Percentiles rank a stretch among this genome's conserved stretches.
Evolutionary conservation across 176 grass and related monocot genomes (phyloP).

Genomic region (Aegilops umbellulata): DNA sequence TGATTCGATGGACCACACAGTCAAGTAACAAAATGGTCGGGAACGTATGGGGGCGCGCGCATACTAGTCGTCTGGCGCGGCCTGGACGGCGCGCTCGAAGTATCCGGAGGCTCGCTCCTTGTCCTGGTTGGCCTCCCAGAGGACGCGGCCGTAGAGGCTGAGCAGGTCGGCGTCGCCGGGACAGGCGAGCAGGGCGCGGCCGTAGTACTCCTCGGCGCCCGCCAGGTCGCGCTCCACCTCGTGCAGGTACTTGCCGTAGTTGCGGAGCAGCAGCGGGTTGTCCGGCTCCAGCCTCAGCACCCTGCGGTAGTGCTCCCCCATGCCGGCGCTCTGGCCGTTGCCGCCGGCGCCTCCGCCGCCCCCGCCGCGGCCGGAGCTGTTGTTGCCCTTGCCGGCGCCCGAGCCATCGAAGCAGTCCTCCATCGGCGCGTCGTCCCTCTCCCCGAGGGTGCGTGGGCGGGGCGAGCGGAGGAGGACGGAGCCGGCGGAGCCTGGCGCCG

Average conservation of each 20-base stretch:
- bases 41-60: neutral
- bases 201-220: constrained; percentile 77
- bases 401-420: constrained; percentile 30
- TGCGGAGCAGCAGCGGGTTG: constrained; percentile 73
- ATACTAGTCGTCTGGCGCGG: constrained; percentile 83
- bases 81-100: constrained; percentile 71
- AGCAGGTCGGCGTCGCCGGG: constrained; percentile 76
- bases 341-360: constrained; percentile 11
- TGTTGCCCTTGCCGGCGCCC: constrained; percentile 40
- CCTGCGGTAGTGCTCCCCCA: constrained; percentile 64
- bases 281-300: constrained; percentile 62
- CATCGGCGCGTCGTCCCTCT: neutral
- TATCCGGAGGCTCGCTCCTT: constrained; percentile 59
- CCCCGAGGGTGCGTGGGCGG: constrained; percentile 1
- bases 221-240: constrained; percentile 72
- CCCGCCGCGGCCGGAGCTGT: constrained; percentile 7
- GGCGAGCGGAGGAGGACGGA: constrained; percentile 13
- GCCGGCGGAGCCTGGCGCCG: neutral
- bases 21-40: neutral
- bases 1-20: neutral
- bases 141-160: constrained; percentile 68
- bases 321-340: constrained; percentile 33
- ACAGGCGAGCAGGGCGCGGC: constrained; percentile 54
- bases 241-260: constrained; percentile 85
- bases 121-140: constrained; percentile 68